phyloP scores from a whole-genome alignment of 768 basidiomycete species.

The Termitomyces bulborhizus region DNA sequence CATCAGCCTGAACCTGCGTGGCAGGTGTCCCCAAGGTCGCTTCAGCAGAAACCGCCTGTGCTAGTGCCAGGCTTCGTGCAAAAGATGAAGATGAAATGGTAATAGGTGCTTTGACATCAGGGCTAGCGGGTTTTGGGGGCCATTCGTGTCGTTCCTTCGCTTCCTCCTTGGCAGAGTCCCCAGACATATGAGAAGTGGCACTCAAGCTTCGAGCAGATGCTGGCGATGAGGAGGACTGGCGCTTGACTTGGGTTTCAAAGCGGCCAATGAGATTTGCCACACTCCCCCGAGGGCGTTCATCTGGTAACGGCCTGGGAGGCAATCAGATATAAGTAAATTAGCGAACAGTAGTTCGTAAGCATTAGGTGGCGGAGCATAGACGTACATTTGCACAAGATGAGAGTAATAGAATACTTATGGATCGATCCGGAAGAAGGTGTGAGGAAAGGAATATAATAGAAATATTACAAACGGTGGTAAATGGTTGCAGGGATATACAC shows the following conservation, averaged over 20 bases:
- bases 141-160: constrained; percentile 70
- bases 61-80: constrained; percentile 24
- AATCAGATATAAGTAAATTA: constrained; percentile 8
- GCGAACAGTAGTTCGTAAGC: background rate
- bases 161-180: constrained; percentile 64
- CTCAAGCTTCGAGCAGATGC: constrained; percentile 56
- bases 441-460: constrained; percentile 6
- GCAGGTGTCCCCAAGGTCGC: constrained; percentile 15
- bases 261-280: constrained; percentile 89
- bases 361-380: constrained; percentile 3
- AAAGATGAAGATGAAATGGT: constrained; percentile 30
- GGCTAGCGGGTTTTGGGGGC: constrained; percentile 50
- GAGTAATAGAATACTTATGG: constrained; percentile 10
- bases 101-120: constrained; percentile 27
- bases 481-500: constrained; percentile 7
- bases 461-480: constrained; percentile 9
- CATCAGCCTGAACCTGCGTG: constrained; percentile 14
- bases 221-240: constrained; percentile 38
- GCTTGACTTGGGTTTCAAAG: constrained; percentile 79
- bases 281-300: constrained; percentile 81
- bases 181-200: constrained; percentile 55
- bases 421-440: constrained; percentile 1
- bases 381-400: constrained; percentile 25
- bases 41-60: constrained; percentile 14
- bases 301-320: constrained; percentile 69